Conservation (phyloP, 83 land plant genomes). For the Larix sibirica region DNA sequence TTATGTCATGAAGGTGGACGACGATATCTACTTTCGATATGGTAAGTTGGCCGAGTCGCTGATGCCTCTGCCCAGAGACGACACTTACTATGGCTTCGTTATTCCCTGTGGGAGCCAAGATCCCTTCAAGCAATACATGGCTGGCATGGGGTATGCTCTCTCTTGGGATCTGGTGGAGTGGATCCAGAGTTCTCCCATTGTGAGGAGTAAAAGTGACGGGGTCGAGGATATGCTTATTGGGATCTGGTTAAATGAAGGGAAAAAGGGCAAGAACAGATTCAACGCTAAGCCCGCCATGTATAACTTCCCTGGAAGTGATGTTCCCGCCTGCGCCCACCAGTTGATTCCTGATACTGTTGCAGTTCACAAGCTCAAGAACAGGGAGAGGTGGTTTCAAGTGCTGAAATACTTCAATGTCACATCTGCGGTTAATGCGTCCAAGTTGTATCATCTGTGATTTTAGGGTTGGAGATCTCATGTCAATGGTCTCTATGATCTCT, state of each 20-base stretch:
- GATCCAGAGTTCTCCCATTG: slow-evolving; percentile 51
- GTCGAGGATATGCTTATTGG: slow-evolving; percentile 72
- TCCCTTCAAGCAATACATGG: slow-evolving; percentile 65
- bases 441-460: no score
- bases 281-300: slow-evolving; percentile 71
- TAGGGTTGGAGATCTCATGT: no score
- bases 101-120: slow-evolving; percentile 64
- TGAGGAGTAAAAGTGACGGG: slow-evolving; percentile 41
- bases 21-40: slow-evolving; percentile 60
- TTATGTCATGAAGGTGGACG: slow-evolving; percentile 89
- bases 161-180: slow-evolving; percentile 90
- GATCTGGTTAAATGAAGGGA: slow-evolving; percentile 57
- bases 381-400: slow-evolving; percentile 50
- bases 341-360: slow-evolving; percentile 60
- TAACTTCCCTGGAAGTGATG: slow-evolving; percentile 32
- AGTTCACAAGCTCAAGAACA: slow-evolving; percentile 70
- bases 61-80: slow-evolving; percentile 42
- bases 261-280: slow-evolving; percentile 55
- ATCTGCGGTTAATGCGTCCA: no score
- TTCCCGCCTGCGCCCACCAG: slow-evolving; percentile 25
- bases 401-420: no score
- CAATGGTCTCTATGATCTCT: no score
- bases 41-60: slow-evolving; percentile 45
- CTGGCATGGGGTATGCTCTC: slow-evolving; percentile 81
- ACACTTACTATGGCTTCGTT: slow-evolving; percentile 70